Percentiles rank a stretch among this genome's conserved stretches.
Evolutionary conservation across 805 yeast species (phyloP).

Genomic region (Metschnikowia peoriensis): DNA sequence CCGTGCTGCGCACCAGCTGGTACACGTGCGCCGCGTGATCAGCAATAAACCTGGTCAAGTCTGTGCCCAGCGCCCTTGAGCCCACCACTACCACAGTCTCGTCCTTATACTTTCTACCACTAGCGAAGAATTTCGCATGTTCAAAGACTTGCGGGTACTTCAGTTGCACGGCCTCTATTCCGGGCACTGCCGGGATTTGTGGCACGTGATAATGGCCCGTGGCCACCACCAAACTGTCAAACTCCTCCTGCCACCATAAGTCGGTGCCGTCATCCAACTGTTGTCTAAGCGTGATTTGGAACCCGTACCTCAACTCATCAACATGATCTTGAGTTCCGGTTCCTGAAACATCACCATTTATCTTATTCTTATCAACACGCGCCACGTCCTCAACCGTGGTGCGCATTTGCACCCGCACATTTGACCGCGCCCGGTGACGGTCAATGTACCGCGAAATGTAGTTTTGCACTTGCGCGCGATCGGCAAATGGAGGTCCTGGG

Average conservation of each 20-base stretch:
- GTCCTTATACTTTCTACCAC: conserved; percentile 26
- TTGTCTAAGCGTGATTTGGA: conserved; percentile 31
- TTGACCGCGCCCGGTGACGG: conserved; percentile 19
- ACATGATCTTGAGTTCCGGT: background rate
- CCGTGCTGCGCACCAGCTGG: conserved; percentile 28
- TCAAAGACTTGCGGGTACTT: conserved; percentile 31
- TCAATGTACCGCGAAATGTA: conserved; percentile 30
- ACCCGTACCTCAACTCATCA: conserved; percentile 18
- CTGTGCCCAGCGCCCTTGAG: conserved; percentile 29
- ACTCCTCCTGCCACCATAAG: conserved; percentile 36
- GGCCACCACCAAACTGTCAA: conserved; percentile 41
- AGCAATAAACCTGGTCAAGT: conserved; percentile 28
- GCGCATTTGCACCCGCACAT: conserved; percentile 23
- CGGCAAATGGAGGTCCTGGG: conserved; percentile 22
- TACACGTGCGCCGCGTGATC: conserved; percentile 23
- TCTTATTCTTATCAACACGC: conserved; percentile 11
- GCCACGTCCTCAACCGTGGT: conserved; percentile 42
- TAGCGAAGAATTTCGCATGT: conserved; percentile 46
- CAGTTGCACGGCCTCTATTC: conserved; percentile 34
- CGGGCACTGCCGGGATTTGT: conserved; percentile 42
- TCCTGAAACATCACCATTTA: too few relatives aligned
- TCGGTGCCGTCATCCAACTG: conserved; percentile 24
- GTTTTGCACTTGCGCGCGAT: conserved; percentile 24
- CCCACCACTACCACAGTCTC: conserved; percentile 27
- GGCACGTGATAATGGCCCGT: conserved; percentile 51